Evolutionary conservation across 306 rosid species (phyloP).

Genomic region (Quercus glauca): DNA sequence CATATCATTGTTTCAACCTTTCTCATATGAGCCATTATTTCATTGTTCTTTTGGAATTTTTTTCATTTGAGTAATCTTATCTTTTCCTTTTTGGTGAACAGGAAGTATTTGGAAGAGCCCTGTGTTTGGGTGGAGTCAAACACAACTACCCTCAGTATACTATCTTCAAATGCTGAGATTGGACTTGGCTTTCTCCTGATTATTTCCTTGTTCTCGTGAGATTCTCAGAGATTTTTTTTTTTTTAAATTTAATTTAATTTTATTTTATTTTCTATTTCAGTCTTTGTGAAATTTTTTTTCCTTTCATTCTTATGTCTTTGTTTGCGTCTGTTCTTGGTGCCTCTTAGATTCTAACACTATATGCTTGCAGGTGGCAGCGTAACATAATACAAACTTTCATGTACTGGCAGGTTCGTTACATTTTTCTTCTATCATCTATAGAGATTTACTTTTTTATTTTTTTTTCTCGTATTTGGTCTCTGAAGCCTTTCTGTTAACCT

Average conservation of each 20-base stretch:
- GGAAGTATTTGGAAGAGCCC: conserved; percentile 90
- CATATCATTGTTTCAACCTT: neutral
- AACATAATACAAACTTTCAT: conserved; percentile 80
- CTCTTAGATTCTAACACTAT: conserved; percentile 4
- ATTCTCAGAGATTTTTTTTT: conserved; percentile 25
- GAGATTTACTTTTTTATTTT: neutral
- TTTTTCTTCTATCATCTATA: conserved; percentile 1
- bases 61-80: neutral
- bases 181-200: conserved; percentile 86
- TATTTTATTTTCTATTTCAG: neutral
- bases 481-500: neutral
- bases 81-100: conserved; percentile 21
- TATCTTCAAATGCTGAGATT: conserved; percentile 90
- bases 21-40: neutral
- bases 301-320: conserved; percentile 3
- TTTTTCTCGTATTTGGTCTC: neutral
- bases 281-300: neutral
- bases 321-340: conserved; percentile 1
- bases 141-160: conserved; percentile 68
- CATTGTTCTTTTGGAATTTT: neutral
- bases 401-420: conserved; percentile 89
- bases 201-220: conserved; percentile 83
- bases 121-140: conserved; percentile 98
- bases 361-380: conserved; percentile 79
- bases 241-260: no score